Evolutionary conservation across 116 monocot genomes (phyloP), one percentile per base, ranked within the genome.

Genomic region (Trichopus zeylanicus): DNA sequence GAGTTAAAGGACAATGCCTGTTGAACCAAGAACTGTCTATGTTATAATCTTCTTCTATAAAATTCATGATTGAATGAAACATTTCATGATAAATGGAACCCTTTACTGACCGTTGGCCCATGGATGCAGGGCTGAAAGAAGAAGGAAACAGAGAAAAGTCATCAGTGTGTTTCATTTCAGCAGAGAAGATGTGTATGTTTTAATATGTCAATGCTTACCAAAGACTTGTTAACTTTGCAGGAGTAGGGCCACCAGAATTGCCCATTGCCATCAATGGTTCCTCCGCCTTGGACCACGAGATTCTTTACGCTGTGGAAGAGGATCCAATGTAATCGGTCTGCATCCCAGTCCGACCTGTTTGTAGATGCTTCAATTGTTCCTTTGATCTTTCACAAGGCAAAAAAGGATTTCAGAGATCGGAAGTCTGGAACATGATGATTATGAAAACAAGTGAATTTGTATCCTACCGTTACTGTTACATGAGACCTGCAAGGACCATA

Each of bases 81-180:
- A n/a, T 1, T 16, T 42, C 12, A 13, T 2, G 42, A 42, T 16
- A 13, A 42, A 42, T 42, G 0, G 42, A 42, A n/a, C 42, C n/a
- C 18, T 20, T n/a, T 22, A 73, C 80, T 15, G 83, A 94, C 94
- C 53, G 97, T 97, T 4, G 91, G 91, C 19, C 87, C 87, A 59
- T 56, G 58, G 32, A 51, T 73, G 75, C 97, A 97, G n/a, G 84
- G 76, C 91, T 97, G 83, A 62, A 69, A 72, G 28, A 52, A 25
- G 29, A 7, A 48, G n/a, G 34, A 57, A 57, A 27, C 29, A 48
- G 2, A 33, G 29, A 61, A 47, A 13, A 64, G 26, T 20, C 7
- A 20, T 31, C 32, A 8, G n/a, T 29, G 2, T 49, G 9, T 49
- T 16, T 20, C 60, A 56, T 71, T 73, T 73, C 8, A 48, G 59